Evolutionary conservation across 78 protist species (phyloP), one percentile per base, ranked within the genome.

Genomic region (Dictyostelium intermedium): DNA sequence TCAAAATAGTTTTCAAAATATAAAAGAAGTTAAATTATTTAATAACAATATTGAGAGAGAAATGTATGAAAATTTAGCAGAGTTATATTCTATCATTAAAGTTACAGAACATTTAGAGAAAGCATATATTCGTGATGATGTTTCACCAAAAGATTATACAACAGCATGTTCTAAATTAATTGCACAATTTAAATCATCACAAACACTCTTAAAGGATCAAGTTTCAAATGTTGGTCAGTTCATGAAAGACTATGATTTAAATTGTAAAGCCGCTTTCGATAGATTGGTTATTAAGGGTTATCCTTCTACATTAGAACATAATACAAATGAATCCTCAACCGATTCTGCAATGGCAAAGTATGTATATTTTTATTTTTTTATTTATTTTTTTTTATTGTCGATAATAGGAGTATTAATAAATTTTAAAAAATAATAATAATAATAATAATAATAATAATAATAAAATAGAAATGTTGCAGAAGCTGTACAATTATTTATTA

Each of bases 401-500:
- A n/a, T n/a, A 39, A 35, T 60, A 0, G 1, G 13, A 3, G 7
- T 11, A 34, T 63, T 50, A 53, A 7, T 66, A 13, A n/a, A 20
- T 32, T 45, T 45, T 45, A 0, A 45, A 45, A 45, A 50, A 50
- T 10, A 50, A 50, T 10, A 50, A 16, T 2, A 25, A 45, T 61
- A 72, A 45, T 13, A 56, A 66, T 23, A 43, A 47, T 13, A 10
- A 47, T 47, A 47, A 47, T 39, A 39, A 39, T 39, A 39, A 39
- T 39, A 39, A 32, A 25, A 13, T 78, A 91, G 95, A 61, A 83
- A 91, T 41, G 97, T 97, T 32, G 97, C 97, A 16, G 97, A 97
- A 74, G 84, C 97, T 23, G 97, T 92, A 14, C 98, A 97, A 74
- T 9, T 34, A 79, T 97, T 96, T 91, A 97, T 97, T 92, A 96